Evolutionary conservation across 768 basidiomycete genomes (phyloP).

Genomic region (Pisolithus microcarpus): DNA sequence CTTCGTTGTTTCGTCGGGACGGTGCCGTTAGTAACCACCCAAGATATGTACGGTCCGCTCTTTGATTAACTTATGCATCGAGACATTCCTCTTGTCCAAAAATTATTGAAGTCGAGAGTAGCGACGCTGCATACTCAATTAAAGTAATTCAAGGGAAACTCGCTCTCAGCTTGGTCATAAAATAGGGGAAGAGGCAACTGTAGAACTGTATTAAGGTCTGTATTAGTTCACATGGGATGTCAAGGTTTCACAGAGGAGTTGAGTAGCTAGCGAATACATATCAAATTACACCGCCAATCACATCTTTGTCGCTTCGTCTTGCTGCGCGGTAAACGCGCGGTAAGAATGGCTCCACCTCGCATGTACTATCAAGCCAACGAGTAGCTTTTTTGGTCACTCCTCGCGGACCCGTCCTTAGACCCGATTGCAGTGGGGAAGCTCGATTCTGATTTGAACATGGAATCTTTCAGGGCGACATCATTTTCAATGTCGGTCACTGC

Average conservation of each 20-base stretch:
- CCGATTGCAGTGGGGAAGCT: neutral
- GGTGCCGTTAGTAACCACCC: neutral
- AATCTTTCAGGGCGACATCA: neutral
- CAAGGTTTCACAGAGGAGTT: too few relatives aligned
- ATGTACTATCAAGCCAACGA: neutral
- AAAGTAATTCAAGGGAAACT: neutral
- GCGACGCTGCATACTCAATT: neutral
- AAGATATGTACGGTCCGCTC: too few relatives aligned
- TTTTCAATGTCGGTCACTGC: constrained; percentile 16
- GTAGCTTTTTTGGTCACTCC: neutral
- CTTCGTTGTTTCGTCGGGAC: neutral
- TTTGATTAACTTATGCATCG: too few relatives aligned
- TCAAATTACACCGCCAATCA: too few relatives aligned
- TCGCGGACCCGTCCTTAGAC: neutral
- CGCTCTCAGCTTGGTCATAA: neutral
- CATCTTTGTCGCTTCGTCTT: too few relatives aligned
- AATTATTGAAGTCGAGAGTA: too few relatives aligned
- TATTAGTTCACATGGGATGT: too few relatives aligned
- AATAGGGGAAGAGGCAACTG: too few relatives aligned
- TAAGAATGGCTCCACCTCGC: neutral
- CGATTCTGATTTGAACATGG: neutral
- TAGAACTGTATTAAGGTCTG: too few relatives aligned
- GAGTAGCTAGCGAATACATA: too few relatives aligned
- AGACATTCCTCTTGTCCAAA: too few relatives aligned
- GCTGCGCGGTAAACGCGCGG: too few relatives aligned